Percentiles rank a stretch among this genome's conserved stretches.
These are phyloP conservation scores for Esteya vermicola DNA, from an alignment of 2,329 filamentous ascomycete species.

Conservation along the genomic window DNA sequence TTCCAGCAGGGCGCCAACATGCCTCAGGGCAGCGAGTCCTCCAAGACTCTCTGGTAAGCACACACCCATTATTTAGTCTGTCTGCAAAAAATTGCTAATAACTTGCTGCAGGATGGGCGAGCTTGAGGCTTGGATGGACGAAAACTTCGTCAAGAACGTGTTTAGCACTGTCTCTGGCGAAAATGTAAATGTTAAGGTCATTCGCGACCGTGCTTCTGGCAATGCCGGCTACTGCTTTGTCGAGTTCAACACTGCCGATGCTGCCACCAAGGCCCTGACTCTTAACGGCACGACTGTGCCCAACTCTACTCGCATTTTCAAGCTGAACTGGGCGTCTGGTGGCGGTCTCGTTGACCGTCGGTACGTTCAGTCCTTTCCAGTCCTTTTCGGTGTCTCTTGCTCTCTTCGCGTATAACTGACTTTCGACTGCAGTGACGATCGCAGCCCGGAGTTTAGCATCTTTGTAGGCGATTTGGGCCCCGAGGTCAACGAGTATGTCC, in stretches of 20 bases:
- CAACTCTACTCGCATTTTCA: slow-evolving; percentile 90
- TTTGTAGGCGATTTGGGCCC: slow-evolving; percentile 96
- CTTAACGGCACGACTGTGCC: slow-evolving; percentile 84
- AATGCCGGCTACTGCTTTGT: slow-evolving; percentile 99
- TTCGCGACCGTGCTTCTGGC: slow-evolving; percentile 96
- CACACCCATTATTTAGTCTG: too few species aligned
- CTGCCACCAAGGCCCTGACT: slow-evolving; percentile 79
- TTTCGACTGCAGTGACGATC: slow-evolving; percentile 67
- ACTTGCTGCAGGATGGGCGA: slow-evolving; percentile 77
- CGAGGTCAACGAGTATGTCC: slow-evolving; percentile 95
- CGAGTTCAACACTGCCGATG: slow-evolving; percentile 71
- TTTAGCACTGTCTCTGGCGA: slow-evolving; percentile 83
- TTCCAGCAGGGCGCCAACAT: slow-evolving; percentile 11
- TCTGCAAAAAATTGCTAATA: slow-evolving; percentile 4
- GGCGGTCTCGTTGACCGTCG: slow-evolving; percentile 89
- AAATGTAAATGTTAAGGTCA: slow-evolving; percentile 97
- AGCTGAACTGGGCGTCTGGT: slow-evolving; percentile 98
- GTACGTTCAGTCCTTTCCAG: slow-evolving; percentile 30
- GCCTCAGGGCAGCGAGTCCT: slow-evolving; percentile 24
- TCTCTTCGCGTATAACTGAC: too few species aligned
- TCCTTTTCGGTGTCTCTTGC: neutral
- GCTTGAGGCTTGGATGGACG: slow-evolving; percentile 97
- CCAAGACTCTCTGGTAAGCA: slow-evolving; percentile 44
- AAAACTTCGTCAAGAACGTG: slow-evolving; percentile 93
- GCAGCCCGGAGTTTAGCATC: slow-evolving; percentile 90